Evolutionary conservation across 345 rosid species (phyloP), one percentile per base, ranked within the genome.

Genomic region (Moricandia moricandioides): DNA sequence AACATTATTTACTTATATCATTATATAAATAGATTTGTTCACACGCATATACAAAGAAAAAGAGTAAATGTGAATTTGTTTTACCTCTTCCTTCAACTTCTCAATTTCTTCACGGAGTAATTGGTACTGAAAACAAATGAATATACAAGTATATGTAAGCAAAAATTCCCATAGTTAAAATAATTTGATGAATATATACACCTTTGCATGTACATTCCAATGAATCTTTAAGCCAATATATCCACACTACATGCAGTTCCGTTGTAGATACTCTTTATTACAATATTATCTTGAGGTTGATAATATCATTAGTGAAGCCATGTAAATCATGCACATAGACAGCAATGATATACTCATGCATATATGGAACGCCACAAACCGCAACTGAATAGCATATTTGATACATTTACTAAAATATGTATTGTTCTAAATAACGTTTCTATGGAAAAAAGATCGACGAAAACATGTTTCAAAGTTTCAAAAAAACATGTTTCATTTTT

Each of bases 41-140:
- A 14, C 5, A 33, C 27, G 34, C 11, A 56, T 45, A 55, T 1
- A 37, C 43, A 62, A 27, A 37, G 8, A 9, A 12, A 8, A 7
- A 60, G 60, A 26, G 18, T 14, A 34, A 49, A 54, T 21, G 58
- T 72, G 80, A 89, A 88, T 88, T 78, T 57, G 17, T 12, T 72
- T 64, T 85, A 94, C 99, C 95, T 88, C 83, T 72, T 72, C 82
- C 65, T 79, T 88, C 39, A 90, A 85, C 83, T 82, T 85, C 85
- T 86, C 89, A 43, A 91, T 85, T 73, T 83, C 83, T 76, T 85
- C 88, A 68, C 61, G 79, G 1, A 86, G 70, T 39, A 95, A 61
- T 40, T 86, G 88, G 65, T 69, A 83, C 97, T 95, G 97, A 52
- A 71, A 54, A 76, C 9, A 52, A 57, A 43, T 10, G 13, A 51